Conservation (phyloP, 2,329 filamentous ascomycete genomes). For the Bipolaris zeicola region DNA sequence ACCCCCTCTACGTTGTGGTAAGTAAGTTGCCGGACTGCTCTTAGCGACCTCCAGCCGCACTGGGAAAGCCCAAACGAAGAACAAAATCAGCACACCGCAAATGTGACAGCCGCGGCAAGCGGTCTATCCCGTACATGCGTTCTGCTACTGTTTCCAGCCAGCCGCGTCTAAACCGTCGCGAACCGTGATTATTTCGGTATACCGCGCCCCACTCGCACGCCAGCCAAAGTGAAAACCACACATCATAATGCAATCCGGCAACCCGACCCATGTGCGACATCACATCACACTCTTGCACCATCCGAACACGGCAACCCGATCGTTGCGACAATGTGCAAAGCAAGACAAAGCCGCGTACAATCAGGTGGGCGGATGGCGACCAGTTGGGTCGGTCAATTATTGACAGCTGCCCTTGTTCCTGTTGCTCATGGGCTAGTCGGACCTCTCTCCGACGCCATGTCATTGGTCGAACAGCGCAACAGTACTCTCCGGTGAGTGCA, state of each 20-base stretch:
- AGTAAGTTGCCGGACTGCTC: background rate
- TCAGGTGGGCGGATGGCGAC: background rate
- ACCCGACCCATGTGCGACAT: background rate
- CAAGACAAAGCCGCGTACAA: background rate
- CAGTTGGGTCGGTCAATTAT: background rate
- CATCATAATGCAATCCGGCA: background rate
- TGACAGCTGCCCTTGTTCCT: background rate
- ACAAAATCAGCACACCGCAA: background rate
- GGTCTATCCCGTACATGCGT: background rate
- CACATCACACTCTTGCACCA: background rate
- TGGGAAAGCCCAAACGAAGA: background rate
- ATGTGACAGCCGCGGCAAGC: background rate
- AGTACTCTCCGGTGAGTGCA: slow-evolving; percentile 1
- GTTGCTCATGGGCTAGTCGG: background rate
- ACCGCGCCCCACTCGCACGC: background rate
- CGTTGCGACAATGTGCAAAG: background rate
- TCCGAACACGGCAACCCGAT: background rate
- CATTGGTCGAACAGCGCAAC: background rate
- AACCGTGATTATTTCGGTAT: background rate
- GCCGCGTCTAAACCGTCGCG: background rate
- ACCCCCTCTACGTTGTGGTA: background rate
- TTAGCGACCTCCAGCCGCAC: background rate
- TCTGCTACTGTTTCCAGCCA: background rate
- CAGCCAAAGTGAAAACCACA: background rate
- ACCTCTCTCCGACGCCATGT: background rate